phyloP scores from a whole-genome alignment of 495 filamentous ascomycete species.

The Penicillium psychrofluorescens region DNA sequence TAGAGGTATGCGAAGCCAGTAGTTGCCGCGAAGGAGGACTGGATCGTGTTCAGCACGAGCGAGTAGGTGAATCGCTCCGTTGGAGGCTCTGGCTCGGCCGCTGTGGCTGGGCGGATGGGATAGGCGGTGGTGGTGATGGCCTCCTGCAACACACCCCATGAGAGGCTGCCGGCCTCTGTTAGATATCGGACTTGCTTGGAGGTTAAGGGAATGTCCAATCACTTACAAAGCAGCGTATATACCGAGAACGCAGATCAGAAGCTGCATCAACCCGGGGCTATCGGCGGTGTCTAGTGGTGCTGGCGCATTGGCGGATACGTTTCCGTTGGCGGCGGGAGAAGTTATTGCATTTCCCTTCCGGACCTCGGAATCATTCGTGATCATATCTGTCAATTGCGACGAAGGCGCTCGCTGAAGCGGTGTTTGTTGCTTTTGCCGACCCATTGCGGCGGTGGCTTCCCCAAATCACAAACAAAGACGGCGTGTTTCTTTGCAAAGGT shows the following conservation, averaged over 20 bases:
- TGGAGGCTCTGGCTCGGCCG: constrained; percentile 43
- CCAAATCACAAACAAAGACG: too few species aligned
- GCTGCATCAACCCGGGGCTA: constrained; percentile 55
- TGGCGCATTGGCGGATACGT: constrained; percentile 16
- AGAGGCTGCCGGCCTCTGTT: constrained; percentile 53
- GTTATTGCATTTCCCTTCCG: constrained; percentile 15
- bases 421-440: constrained; percentile 60
- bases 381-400: constrained; percentile 48
- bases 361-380: constrained; percentile 20
- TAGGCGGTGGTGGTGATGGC: constrained; percentile 95
- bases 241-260: constrained; percentile 80
- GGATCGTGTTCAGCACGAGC: constrained; percentile 91
- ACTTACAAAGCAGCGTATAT: constrained; percentile 95
- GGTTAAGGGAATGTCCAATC: background rate
- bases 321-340: constrained; percentile 30
- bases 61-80: constrained; percentile 78
- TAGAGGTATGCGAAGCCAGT: constrained; percentile 77
- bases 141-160: constrained; percentile 95
- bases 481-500: too few species aligned
- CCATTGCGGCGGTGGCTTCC: constrained; percentile 41
- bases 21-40: constrained; percentile 80
- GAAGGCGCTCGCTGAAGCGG: constrained; percentile 61
- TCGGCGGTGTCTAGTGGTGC: constrained; percentile 24
- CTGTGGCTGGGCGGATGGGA: constrained; percentile 29
- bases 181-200: constrained; percentile 2